A percentile compares a stretch with the other conserved stretches of the same genome.
Evolutionary conservation across 1,284 basidiomycete genomes (phyloP).

Genomic region (Puccinia polysora): DNA sequence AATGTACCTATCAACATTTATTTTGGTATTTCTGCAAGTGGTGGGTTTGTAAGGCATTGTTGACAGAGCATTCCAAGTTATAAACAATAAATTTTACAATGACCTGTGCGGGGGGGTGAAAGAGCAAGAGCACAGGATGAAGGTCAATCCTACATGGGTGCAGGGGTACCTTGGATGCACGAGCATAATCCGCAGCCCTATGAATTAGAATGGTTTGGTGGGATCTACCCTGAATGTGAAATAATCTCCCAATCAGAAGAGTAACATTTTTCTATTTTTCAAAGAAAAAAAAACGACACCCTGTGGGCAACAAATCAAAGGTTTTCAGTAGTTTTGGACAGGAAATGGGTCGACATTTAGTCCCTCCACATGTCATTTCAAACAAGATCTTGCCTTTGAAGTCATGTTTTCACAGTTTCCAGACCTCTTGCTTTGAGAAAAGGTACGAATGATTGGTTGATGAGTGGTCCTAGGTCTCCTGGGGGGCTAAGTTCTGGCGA

Average conservation of each 20-base stretch:
- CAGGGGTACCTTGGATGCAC: slow-evolving; percentile 11
- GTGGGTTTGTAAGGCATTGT: too few species aligned
- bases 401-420: neutral
- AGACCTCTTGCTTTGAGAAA: neutral
- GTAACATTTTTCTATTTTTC: neutral
- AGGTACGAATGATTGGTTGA: neutral
- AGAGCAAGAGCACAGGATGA: too few species aligned
- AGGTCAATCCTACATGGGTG: slow-evolving; percentile 11
- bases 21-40: too few species aligned
- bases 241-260: neutral
- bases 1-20: too few species aligned
- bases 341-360: too few species aligned
- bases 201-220: slow-evolving; percentile 24
- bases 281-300: too few species aligned
- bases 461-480: neutral
- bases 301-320: slow-evolving; percentile 15
- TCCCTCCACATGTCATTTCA: neutral
- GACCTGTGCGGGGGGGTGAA: too few species aligned
- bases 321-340: neutral
- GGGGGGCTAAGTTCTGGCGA: slow-evolving; percentile 11
- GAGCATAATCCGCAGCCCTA: slow-evolving; percentile 5
- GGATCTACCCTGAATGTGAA: neutral
- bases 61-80: too few species aligned
- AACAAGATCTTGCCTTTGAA: neutral
- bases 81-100: too few species aligned